Percentiles rank a stretch among this genome's conserved stretches.
Evolutionary conservation across 805 yeast species (phyloP).

Genomic region (Priceomyces medius): DNA sequence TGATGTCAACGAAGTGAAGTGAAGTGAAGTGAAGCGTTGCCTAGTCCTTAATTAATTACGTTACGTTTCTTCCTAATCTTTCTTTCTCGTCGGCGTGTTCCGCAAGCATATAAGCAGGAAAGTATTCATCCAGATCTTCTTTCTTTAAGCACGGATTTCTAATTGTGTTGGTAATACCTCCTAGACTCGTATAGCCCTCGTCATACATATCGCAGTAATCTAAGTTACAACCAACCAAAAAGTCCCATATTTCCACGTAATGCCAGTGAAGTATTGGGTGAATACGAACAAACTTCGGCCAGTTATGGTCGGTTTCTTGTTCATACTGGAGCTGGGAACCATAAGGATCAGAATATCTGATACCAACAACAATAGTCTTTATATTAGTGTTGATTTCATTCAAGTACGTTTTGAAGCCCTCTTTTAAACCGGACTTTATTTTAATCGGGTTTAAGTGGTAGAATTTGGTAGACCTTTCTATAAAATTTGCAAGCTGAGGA

Average conservation of each 20-base stretch:
- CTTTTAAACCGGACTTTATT: constrained; percentile 53
- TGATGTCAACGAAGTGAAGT: background rate
- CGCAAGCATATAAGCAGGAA: constrained; percentile 58
- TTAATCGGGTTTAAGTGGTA: constrained; percentile 55
- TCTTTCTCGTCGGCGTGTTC: constrained; percentile 63
- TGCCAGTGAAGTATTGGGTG: constrained; percentile 92
- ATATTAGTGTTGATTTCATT: constrained; percentile 45
- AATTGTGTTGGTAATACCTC: constrained; percentile 69
- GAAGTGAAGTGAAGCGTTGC: background rate
- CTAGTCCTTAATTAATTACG: background rate
- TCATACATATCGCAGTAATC: constrained; percentile 79
- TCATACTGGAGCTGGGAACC: constrained; percentile 58
- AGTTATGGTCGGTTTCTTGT: constrained; percentile 80
- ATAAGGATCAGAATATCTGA: constrained; percentile 83
- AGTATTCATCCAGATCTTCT: constrained; percentile 23
- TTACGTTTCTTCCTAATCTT: constrained; percentile 33
- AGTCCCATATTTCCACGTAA: constrained; percentile 82
- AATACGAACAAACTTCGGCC: constrained; percentile 84
- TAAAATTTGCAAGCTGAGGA: constrained; percentile 65
- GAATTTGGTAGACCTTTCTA: constrained; percentile 48
- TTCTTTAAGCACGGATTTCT: constrained; percentile 59
- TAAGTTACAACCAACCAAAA: constrained; percentile 56
- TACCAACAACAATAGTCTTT: constrained; percentile 83
- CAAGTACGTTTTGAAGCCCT: constrained; percentile 69
- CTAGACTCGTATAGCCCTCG: constrained; percentile 84